Conservation (phyloP, 768 basidiomycete genomes). For the Cystobasidium onofrii region DNA sequence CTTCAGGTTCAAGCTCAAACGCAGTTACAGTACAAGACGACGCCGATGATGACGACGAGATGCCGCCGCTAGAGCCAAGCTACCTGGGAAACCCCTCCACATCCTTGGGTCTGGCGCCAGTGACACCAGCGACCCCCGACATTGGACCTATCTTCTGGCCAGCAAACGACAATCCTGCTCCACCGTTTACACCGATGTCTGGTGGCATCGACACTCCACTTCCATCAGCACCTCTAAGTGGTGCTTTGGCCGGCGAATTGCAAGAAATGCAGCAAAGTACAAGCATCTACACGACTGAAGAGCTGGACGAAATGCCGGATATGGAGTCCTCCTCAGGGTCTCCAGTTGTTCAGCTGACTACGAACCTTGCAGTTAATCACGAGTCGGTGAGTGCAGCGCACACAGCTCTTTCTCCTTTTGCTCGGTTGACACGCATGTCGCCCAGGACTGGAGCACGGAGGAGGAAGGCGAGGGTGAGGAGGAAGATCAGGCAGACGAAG, state of each 20-base stretch:
- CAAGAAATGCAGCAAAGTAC: background rate
- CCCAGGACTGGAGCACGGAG: conserved; percentile 17
- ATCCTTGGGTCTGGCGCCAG: too few relatives aligned
- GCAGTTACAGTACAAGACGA: background rate
- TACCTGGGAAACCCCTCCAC: too few relatives aligned
- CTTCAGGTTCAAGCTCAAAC: too few relatives aligned
- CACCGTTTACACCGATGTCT: background rate
- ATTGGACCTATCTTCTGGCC: background rate
- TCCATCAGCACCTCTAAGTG: background rate
- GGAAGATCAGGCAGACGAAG: background rate
- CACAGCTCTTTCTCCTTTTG: too few relatives aligned
- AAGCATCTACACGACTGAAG: background rate
- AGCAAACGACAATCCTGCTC: background rate
- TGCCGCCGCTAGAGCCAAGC: background rate
- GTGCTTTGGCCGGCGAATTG: background rate
- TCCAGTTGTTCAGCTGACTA: background rate
- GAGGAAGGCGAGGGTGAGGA: conserved; percentile 8
- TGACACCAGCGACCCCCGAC: background rate
- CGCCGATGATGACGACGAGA: conserved; percentile 4
- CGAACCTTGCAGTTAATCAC: background rate
- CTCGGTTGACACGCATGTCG: background rate
- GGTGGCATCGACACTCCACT: background rate
- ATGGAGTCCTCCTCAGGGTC: too few relatives aligned
- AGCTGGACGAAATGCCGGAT: conserved; percentile 2
- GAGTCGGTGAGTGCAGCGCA: background rate